Base-by-base conservation (phyloP, 495 filamentous ascomycete genomes). In the Trypethelium eluteriae region DNA sequence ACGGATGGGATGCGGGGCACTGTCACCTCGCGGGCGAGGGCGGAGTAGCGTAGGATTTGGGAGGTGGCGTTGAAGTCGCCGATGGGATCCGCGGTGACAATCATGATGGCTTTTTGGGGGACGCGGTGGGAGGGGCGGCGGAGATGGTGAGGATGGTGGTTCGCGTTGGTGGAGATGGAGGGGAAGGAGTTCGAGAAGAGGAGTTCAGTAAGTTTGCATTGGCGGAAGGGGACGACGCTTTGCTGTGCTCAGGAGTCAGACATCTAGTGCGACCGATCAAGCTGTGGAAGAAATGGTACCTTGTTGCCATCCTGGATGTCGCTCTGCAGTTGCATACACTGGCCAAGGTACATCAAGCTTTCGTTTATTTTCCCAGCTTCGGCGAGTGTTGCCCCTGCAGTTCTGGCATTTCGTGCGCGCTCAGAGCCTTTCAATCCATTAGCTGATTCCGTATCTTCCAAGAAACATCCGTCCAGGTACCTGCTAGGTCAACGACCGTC, bases 311-410 rank as follows among this genome's bases (percentile, higher is more conserved):
- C 85, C 44, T 85, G 87, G 47, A 87, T 80, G 70, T 91, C 89
- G 67, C 87, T 91, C 76, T 97, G 95, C 86, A 96, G 91, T 75
- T 98, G 94, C 70, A 98, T 80, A 74, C 95, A 98, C 74, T 98
- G 95, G 0, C 94, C 94, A 1, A 98, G 85, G 75, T 96, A 97
- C 95, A 98, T 98, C 72, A 98, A 77, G 71, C 88, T 92, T 74
- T 96, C 92, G 73, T 98, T 98, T 72, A 98, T 98, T 76, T 96
- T 96, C 18, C 94, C 95, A 32, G 94, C 95, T 76, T 98, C 94
- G 0, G 88, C 92, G 2, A 98, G 83, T 1, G 93, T 96, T 0
- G 91, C 87, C 25, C 94, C 93, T 0, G 91, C 88, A 25, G 95
- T 97, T 78, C 96, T 96, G 14, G 95, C 92, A 64, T 92, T 91